phyloP scores from a whole-genome alignment of 2,329 filamentous ascomycete species.

The Calonectria honghensis region DNA sequence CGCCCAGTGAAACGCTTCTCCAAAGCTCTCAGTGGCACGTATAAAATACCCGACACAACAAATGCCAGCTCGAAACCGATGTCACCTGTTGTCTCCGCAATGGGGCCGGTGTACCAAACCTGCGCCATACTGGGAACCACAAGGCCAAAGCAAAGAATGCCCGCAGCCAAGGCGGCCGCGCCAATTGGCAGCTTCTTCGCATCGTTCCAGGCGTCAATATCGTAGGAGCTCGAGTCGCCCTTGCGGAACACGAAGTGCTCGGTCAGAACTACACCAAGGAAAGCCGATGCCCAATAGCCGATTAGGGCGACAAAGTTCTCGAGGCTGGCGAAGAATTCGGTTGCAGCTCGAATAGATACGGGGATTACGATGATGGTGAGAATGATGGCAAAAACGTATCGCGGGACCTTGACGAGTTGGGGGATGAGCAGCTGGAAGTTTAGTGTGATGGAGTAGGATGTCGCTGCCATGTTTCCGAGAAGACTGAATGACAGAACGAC shows the following conservation, averaged over 20 bases:
- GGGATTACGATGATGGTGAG: constrained; percentile 63
- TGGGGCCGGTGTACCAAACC: constrained; percentile 73
- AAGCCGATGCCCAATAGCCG: constrained; percentile 65
- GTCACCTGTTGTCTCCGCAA: constrained; percentile 73
- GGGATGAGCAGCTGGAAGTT: constrained; percentile 62
- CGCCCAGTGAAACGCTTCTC: constrained; percentile 55
- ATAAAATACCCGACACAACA: constrained; percentile 63
- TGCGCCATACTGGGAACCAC: constrained; percentile 73
- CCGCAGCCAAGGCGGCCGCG: constrained; percentile 63
- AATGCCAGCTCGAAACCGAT: constrained; percentile 77
- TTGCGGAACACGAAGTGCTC: constrained; percentile 65
- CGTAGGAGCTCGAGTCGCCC: constrained; percentile 61
- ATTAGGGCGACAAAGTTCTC: constrained; percentile 66
- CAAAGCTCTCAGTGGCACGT: constrained; percentile 62
- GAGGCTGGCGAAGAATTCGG: constrained; percentile 62
- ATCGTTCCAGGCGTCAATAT: constrained; percentile 65
- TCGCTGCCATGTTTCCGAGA: constrained; percentile 59
- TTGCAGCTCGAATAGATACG: constrained; percentile 61
- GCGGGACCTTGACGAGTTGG: constrained; percentile 59
- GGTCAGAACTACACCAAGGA: constrained; percentile 61
- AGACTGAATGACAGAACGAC: constrained; percentile 59
- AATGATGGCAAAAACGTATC: constrained; percentile 62
- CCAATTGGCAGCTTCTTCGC: constrained; percentile 62
- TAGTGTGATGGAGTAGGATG: constrained; percentile 60
- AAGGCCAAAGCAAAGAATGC: constrained; percentile 63